Conservation (phyloP, 495 filamentous ascomycete species). For the Aspergillus heteromorphus region DNA sequence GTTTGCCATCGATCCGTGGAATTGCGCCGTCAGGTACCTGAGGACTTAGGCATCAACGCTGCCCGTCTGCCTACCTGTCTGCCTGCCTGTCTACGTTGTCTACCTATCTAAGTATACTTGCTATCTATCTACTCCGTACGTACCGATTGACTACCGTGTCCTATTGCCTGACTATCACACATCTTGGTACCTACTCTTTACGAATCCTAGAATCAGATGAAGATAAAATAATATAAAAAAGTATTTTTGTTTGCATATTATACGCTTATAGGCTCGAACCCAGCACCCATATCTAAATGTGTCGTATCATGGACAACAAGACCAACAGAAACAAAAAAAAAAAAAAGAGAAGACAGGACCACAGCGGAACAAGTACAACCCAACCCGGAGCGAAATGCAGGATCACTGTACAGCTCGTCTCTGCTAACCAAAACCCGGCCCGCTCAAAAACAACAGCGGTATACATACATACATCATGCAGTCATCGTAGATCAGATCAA, state of each 20-base stretch:
- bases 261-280: neutral
- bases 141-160: too few species aligned
- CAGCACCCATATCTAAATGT: neutral
- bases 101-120: too few species aligned
- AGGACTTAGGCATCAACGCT: neutral
- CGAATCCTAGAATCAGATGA: too few species aligned
- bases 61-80: neutral
- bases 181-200: too few species aligned
- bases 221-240: too few species aligned
- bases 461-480: conserved; percentile 41
- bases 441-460: conserved; percentile 21
- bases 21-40: neutral
- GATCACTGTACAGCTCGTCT: conserved; percentile 21
- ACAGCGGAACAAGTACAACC: neutral
- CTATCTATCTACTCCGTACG: too few species aligned
- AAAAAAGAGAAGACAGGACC: conserved; percentile 7
- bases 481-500: conserved; percentile 33
- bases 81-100: too few species aligned
- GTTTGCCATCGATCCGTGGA: neutral
- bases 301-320: neutral
- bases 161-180: too few species aligned
- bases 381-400: conserved; percentile 16
- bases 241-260: neutral
- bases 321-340: neutral
- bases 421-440: conserved; percentile 8